These are phyloP conservation scores for Populus hybrid DNA, from an alignment of 441 rosid species.

Conservation along the genomic window DNA sequence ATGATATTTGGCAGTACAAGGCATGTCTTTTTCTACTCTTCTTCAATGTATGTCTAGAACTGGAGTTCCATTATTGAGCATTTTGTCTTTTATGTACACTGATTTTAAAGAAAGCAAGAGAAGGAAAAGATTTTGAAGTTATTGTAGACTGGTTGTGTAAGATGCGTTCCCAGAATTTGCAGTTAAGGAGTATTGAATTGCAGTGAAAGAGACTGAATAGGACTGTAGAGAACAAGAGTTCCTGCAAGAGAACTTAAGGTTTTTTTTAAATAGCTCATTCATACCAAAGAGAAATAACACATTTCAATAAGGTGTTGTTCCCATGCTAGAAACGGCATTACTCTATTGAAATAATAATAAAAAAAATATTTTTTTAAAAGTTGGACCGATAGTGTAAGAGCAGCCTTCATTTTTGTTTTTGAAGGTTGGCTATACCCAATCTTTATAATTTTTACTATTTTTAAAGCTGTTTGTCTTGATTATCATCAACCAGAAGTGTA, in stretches of 20 bases:
- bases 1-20: too few species aligned
- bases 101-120: constrained; percentile 6
- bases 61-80: background rate
- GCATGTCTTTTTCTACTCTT: background rate
- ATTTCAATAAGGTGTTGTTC: too few species aligned
- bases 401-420: too few species aligned
- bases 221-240: background rate
- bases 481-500: background rate
- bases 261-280: background rate
- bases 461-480: background rate
- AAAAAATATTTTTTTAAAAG: too few species aligned
- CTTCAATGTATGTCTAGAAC: background rate
- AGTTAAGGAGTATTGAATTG: background rate
- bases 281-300: too few species aligned
- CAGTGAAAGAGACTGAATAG: background rate
- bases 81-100: constrained; percentile 10
- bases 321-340: too few species aligned
- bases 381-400: too few species aligned
- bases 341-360: too few species aligned
- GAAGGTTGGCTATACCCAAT: too few species aligned
- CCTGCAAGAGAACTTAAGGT: background rate
- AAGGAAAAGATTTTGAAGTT: constrained; percentile 13
- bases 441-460: too few species aligned
- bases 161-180: constrained; percentile 5
- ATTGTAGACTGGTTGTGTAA: constrained; percentile 3